phyloP scores from a whole-genome alignment of 495 filamentous ascomycete genomes.

The Penicillium roqueforti region DNA sequence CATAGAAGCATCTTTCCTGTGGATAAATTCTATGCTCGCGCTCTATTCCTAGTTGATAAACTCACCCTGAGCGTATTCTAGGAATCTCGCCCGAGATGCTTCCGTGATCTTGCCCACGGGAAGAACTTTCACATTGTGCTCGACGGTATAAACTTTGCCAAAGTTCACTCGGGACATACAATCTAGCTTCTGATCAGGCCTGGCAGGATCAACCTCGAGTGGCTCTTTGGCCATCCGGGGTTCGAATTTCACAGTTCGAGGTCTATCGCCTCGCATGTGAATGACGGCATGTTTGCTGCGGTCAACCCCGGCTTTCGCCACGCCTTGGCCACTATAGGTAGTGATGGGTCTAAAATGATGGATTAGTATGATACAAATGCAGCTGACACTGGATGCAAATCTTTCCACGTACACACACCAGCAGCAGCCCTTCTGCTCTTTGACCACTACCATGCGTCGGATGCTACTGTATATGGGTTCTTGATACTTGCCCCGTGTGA shows the following conservation, averaged over 20 bases:
- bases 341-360: conserved; percentile 26
- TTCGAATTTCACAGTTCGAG: conserved; percentile 14
- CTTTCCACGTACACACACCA: conserved; percentile 30
- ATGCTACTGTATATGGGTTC: conserved; percentile 27
- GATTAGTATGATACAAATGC: background rate
- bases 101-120: conserved; percentile 31
- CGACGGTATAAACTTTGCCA: conserved; percentile 45
- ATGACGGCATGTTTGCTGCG: conserved; percentile 36
- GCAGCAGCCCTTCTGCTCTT: conserved; percentile 18
- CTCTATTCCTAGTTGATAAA: background rate
- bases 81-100: conserved; percentile 25
- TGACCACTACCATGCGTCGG: conserved; percentile 35
- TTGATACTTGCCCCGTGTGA: conserved; percentile 18
- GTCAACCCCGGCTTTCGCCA: conserved; percentile 30
- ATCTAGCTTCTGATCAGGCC: conserved; percentile 28
- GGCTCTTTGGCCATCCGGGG: conserved; percentile 30
- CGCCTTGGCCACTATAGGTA: conserved; percentile 35
- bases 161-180: conserved; percentile 43
- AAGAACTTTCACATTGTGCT: conserved; percentile 44
- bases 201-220: conserved; percentile 25
- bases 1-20: background rate
- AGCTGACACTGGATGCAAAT: background rate
- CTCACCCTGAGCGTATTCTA: background rate
- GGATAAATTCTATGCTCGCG: background rate
- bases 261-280: conserved; percentile 23